Evolutionary conservation across 2,329 filamentous ascomycete genomes (phyloP).

Genomic region (Ploettnerulaceae sp.): DNA sequence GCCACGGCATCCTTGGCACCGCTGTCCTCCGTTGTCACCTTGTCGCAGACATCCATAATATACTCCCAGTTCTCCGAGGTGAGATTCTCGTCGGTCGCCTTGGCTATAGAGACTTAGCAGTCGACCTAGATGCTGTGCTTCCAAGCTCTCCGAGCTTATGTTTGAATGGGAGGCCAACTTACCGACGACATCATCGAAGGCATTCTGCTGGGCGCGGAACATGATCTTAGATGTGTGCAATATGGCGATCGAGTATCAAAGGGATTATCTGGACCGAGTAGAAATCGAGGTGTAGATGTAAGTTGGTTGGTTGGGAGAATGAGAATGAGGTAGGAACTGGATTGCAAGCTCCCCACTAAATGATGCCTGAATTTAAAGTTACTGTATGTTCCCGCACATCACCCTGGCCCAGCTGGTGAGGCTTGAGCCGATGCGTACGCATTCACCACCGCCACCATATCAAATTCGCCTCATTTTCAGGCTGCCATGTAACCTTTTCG

Average conservation of each 20-base stretch:
- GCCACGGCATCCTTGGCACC: slow-evolving; percentile 63
- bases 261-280: neutral
- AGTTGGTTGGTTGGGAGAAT: neutral
- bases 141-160: slow-evolving; percentile 8
- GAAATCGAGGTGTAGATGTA: neutral
- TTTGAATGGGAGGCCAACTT: slow-evolving; percentile 33
- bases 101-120: slow-evolving; percentile 44
- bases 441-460: neutral
- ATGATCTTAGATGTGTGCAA: slow-evolving; percentile 34
- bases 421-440: slow-evolving; percentile 2
- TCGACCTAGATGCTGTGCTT: slow-evolving; percentile 7
- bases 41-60: slow-evolving; percentile 42
- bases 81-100: slow-evolving; percentile 96
- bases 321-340: neutral
- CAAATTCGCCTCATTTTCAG: neutral
- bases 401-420: neutral
- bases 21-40: slow-evolving; percentile 38
- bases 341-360: slow-evolving; percentile 20
- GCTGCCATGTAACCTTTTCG: neutral
- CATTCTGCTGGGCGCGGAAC: slow-evolving; percentile 61
- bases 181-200: slow-evolving; percentile 67
- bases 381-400: neutral
- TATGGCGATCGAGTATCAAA: neutral
- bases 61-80: slow-evolving; percentile 67
- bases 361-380: neutral